These are phyloP conservation scores for Sanghuangporus weigelae DNA, from an alignment of 1,284 basidiomycete genomes.

Conservation along the genomic window DNA sequence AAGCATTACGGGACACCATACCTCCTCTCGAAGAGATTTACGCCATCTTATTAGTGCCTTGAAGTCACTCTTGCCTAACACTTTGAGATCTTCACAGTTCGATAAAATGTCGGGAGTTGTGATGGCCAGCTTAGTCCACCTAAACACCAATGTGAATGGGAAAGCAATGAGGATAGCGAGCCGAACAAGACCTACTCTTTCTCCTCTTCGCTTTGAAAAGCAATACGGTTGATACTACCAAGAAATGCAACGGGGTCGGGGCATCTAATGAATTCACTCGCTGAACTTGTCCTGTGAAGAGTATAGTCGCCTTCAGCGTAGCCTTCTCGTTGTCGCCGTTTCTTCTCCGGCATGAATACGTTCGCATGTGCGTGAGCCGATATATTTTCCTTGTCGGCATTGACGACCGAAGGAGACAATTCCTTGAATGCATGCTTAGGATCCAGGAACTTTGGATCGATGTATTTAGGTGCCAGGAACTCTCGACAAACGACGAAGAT, in stretches of 20 bases:
- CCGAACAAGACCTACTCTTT: constrained; percentile 51
- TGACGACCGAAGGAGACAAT: constrained; percentile 46
- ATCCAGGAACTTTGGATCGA: constrained; percentile 98
- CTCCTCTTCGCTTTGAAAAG: constrained; percentile 82
- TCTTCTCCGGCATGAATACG: constrained; percentile 98
- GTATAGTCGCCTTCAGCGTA: constrained; percentile 96
- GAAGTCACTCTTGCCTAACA: constrained; percentile 97
- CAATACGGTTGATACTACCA: constrained; percentile 81
- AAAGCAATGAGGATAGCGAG: constrained; percentile 5
- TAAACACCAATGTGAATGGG: constrained; percentile 24
- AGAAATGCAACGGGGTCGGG: constrained; percentile 78
- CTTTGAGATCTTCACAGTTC: constrained; percentile 91
- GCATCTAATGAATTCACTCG: constrained; percentile 70
- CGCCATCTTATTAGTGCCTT: constrained; percentile 93
- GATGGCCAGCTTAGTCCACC: constrained; percentile 68
- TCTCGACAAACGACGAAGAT: constrained; percentile 99
- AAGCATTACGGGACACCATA: constrained; percentile 24
- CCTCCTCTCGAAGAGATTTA: constrained; percentile 77
- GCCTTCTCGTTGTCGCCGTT: constrained; percentile 88
- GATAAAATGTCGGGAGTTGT: constrained; percentile 79
- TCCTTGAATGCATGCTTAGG: constrained; percentile 99
- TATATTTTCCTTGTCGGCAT: constrained; percentile 45
- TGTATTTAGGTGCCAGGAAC: constrained; percentile 91
- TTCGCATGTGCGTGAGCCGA: constrained; percentile 71
- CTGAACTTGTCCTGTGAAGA: constrained; percentile 75